Evolutionary conservation across 345 rosid species (phyloP).

Genomic region (Brassica cretica): DNA sequence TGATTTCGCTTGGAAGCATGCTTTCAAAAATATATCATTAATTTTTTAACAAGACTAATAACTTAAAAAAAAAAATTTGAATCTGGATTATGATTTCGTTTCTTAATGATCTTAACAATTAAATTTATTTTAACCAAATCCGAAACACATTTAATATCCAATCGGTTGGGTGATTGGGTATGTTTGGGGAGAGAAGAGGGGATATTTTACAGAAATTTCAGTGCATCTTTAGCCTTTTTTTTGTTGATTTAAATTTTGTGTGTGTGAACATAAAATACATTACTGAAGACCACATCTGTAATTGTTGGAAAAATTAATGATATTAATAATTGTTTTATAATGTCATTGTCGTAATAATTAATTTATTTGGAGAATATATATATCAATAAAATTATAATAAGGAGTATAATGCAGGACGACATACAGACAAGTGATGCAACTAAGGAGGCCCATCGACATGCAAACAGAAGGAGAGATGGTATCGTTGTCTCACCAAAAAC

Average conservation of each 20-base stretch:
- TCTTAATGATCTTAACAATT: neutral
- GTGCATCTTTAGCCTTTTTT: neutral
- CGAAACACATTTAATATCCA: neutral
- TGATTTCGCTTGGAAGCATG: neutral
- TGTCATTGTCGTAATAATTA: conserved; percentile 39
- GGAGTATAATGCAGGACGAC: conserved; percentile 28
- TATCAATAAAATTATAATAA: too few species aligned
- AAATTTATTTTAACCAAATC: neutral
- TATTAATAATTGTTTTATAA: conserved; percentile 25
- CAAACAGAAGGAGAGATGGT: conserved; percentile 29
- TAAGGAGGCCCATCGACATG: conserved; percentile 40
- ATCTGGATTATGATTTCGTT: neutral
- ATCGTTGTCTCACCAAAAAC: conserved; percentile 37
- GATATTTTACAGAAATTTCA: neutral
- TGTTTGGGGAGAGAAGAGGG: neutral
- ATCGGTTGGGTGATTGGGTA: neutral
- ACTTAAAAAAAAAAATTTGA: neutral
- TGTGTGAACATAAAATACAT: conserved; percentile 9
- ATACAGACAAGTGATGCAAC: conserved; percentile 25
- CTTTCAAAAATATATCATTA: neutral
- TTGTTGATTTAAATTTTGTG: neutral
- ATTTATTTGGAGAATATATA: conserved; percentile 27
- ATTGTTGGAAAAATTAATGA: conserved; percentile 20
- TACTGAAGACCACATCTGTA: conserved; percentile 30
- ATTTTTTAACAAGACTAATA: neutral